A percentile compares a stretch with the other conserved stretches of the same genome.
These are phyloP conservation scores for Diutina pseudorugosa DNA, from an alignment of 1,139 yeast species.

Conservation along the genomic window DNA sequence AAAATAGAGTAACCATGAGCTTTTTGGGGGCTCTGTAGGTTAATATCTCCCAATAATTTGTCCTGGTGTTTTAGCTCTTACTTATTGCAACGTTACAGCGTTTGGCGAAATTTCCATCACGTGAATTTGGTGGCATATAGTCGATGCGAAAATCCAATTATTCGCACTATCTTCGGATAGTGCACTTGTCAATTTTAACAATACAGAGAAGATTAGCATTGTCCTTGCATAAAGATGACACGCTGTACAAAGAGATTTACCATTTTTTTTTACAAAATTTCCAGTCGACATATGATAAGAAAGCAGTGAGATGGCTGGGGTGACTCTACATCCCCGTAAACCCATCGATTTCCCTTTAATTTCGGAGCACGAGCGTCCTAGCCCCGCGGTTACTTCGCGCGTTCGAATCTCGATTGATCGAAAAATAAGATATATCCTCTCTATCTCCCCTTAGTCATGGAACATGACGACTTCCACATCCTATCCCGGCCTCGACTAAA, in stretches of 20 bases:
- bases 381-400: background rate
- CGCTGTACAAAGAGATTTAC: constrained; percentile 94
- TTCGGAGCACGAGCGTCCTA: no score
- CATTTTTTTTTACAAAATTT: constrained; percentile 43
- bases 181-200: constrained; percentile 56
- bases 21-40: no score
- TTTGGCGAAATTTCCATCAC: no score
- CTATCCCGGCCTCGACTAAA: constrained; percentile 1
- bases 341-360: no score
- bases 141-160: constrained; percentile 15
- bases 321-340: no score
- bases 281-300: background rate
- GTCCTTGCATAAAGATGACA: constrained; percentile 99
- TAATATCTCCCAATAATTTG: no score
- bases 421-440: background rate
- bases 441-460: background rate
- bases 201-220: constrained; percentile 98
- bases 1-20: no score
- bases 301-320: no score
- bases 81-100: no score
- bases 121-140: no score
- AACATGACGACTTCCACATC: background rate
- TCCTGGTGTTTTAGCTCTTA: no score
- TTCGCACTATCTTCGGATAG: constrained; percentile 37
- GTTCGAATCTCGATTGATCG: background rate